phyloP scores from a whole-genome alignment of 1,284 basidiomycete species.

The Clitocybe nebularis region DNA sequence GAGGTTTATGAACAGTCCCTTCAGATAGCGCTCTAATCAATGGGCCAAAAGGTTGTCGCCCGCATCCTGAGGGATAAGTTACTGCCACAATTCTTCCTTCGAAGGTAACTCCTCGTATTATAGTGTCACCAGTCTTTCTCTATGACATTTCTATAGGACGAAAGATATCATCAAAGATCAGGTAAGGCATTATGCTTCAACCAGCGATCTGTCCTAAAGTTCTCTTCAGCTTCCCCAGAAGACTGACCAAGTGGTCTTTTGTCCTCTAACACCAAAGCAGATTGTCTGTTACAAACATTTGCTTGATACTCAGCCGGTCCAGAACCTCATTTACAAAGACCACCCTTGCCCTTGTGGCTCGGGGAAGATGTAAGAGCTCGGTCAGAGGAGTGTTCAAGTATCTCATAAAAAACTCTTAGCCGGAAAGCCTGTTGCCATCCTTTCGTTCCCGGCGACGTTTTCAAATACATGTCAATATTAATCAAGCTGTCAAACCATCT shows the following conservation, averaged over 20 bases:
- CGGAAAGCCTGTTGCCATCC: conserved; percentile 64
- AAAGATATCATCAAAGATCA: conserved; percentile 78
- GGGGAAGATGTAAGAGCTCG: conserved; percentile 40
- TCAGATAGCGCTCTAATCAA: too few species aligned
- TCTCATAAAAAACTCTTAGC: conserved; percentile 29
- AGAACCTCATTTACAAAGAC: conserved; percentile 64
- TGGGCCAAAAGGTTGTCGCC: conserved; percentile 55
- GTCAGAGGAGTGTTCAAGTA: neutral
- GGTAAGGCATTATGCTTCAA: conserved; percentile 28
- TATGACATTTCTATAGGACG: conserved; percentile 43
- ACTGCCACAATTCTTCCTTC: conserved; percentile 71
- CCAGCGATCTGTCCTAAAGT: conserved; percentile 11
- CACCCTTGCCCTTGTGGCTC: conserved; percentile 72
- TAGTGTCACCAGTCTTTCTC: neutral
- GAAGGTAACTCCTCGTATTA: conserved; percentile 46
- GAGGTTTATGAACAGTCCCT: too few species aligned
- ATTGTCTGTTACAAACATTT: conserved; percentile 69
- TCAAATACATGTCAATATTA: conserved; percentile 73
- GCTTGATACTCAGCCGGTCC: conserved; percentile 54
- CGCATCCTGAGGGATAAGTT: conserved; percentile 58
- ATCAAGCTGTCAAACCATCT: conserved; percentile 87
- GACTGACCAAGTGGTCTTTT: conserved; percentile 85
- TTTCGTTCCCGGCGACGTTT: conserved; percentile 56
- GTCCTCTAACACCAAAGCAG: conserved; percentile 71
- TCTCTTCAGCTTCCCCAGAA: conserved; percentile 68